Base-by-base conservation (phyloP, 176 grass and related monocot species). In the Themeda triandra region DNA sequence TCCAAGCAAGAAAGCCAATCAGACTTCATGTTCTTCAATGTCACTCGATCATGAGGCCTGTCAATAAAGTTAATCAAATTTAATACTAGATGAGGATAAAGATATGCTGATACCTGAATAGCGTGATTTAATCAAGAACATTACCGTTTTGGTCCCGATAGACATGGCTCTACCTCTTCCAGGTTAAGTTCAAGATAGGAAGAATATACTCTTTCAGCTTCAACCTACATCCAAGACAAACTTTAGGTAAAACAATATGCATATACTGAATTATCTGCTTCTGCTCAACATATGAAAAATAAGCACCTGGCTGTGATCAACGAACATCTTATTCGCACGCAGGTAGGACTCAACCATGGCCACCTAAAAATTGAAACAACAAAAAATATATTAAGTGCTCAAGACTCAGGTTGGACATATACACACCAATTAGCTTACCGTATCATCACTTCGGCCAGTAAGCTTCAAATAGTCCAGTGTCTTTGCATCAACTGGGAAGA, bases 141-240 rank as follows among this genome's bases (percentile, higher is more conserved):
- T 89, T 86, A 99, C 96, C 96, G 91, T 89, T 99, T 99, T 70
- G 96, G 96, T 54, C 96, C 96, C 1, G 96, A 99, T 59, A 99
- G 21, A 80, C 93, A 99, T 79, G 96, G 89, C 84, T 89, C 96
- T 45, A 96, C 96, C 51, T 90, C 88, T 86, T 94, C 93, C 71
- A 99, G 81, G 76, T 94, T 85, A 83, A 99, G 87, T 83, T 99
- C 96, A 27, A 99, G 78, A 85, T 99, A 96, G 77, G 96, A 96
- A 68, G 96, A 96, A 71, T 99, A 99, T 23, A 87, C 86, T 84
- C 89, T 99, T 87, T 99, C 96, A 78, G 84, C 60, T 90, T 99
- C 87, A 32, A 90, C 89, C 96, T 99, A 87, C 53, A 85, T 44
- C 32, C 59, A 87, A 58, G 71, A 48, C 31, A 76, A 87, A 37